Evolutionary conservation across 2,329 filamentous ascomycete genomes (phyloP).

Genomic region (Neonectria magnoliae): DNA sequence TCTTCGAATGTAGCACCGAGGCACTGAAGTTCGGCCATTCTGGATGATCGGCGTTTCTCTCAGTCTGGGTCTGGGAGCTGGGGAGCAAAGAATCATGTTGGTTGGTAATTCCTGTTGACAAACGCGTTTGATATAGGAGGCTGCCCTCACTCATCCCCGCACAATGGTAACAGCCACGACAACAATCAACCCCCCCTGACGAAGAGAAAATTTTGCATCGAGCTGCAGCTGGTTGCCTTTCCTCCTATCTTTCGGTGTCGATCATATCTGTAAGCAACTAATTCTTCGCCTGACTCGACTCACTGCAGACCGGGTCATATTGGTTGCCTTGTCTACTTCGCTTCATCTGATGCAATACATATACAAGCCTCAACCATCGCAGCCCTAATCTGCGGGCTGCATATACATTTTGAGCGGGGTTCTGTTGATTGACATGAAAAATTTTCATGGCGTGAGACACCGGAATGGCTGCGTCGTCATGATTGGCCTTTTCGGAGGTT

Average conservation of each 20-base stretch:
- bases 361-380: constrained; percentile 12
- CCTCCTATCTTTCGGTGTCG: constrained; percentile 7
- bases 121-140: constrained; percentile 23
- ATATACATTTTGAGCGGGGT: not conserved
- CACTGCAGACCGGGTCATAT: constrained; percentile 9
- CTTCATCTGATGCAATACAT: constrained; percentile 30
- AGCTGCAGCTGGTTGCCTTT: constrained; percentile 34
- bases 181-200: constrained; percentile 6
- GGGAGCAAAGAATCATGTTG: not conserved
- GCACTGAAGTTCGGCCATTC: constrained; percentile 37
- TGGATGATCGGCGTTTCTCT: not conserved
- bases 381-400: constrained; percentile 13
- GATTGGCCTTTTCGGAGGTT: constrained; percentile 18
- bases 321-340: constrained; percentile 32
- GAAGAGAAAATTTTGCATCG: constrained; percentile 30
- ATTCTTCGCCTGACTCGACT: constrained; percentile 14
- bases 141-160: constrained; percentile 5
- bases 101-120: not conserved
- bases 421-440: constrained; percentile 5
- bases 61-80: not conserved
- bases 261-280: constrained; percentile 20
- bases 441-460: constrained; percentile 11
- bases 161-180: constrained; percentile 6
- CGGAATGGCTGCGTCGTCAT: constrained; percentile 8
- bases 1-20: constrained; percentile 38